Evolutionary conservation across 1,284 basidiomycete species (phyloP), one percentile per base, ranked within the genome.

Genomic region (Salmacisia buchloeana): DNA sequence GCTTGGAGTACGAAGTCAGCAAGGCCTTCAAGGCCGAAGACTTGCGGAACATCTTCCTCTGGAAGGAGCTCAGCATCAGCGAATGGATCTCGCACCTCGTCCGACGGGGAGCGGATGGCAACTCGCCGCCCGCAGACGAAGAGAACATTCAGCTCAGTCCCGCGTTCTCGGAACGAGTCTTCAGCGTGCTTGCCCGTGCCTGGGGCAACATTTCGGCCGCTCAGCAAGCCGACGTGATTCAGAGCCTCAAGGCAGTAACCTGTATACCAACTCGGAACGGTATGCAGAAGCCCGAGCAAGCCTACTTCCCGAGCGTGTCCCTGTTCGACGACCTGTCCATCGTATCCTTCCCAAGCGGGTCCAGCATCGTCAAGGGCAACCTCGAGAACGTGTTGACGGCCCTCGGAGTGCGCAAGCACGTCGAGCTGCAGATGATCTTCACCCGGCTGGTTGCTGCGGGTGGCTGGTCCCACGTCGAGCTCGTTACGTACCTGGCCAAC

Each of bases 261-360:
- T 94, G 92, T 72, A 86, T 99, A n/a, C 92, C 89, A 0, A 94
- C 93, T 0, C 87, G 87, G 2, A 81, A 82, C 18, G 93, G 93
- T 6, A 85, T 94, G 83, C 88, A 86, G 72, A 70, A 70, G 60
- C 91, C 94, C 0, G 81, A 82, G 6, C 86, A 93, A 64, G 84
- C 92, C 4, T 99, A 99, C 81, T 94, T 97, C 78, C 83, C 89
- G 25, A 91, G 87, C 69, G 91, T 90, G 38, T 86, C 91, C 66
- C 83, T 97, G 10, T 97, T 98, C 79, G 85, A 87, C 13, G 94
- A 98, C 80, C 83, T 97, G 25, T 74, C 71, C 0, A 86, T 94
- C 31, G 87, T 94, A 2, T 85, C 84, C 1, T 82, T 97, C 56
- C 86, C 91, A 0, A 89, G 88, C 12, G 86, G 85, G 1, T 73